Base-by-base conservation (phyloP, 2,329 filamentous ascomycete genomes). In the Escovopsis sp. region DNA sequence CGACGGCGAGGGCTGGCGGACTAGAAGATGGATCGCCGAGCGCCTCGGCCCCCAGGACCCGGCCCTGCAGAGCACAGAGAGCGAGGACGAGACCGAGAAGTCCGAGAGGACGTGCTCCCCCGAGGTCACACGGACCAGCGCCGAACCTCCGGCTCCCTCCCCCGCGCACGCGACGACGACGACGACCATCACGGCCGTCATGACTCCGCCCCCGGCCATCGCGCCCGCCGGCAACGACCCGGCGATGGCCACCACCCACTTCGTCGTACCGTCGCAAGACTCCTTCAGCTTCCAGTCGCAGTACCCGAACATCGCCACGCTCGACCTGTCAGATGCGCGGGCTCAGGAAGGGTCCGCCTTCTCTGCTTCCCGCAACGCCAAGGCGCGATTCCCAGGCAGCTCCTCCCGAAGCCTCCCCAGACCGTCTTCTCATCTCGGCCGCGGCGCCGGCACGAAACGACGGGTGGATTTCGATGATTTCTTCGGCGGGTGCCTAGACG, bases 401-500 rank as follows among this genome's bases (percentile, higher is more conserved):
- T 37, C 50, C 13, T 49, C 45, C 31, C 54, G 56, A 43, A 32
- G 52, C 31, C 47, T 48, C 30, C 46, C 55, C 16, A 50, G 56
- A 29, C 47, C 56, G 40, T 51, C 51, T 14, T 51, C 58, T 48
- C 66, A 71, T 38, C 61, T 84, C 8, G 76, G 77, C 5, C 71
- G 71, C 44, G 77, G 75, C 7, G 74, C 80, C 8, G 83, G 83
- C 2, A 71, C 76, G 50, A 89, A 89, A 59, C 72, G 83, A 35
- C 74, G 81, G 51, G 71, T 84, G 50, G 81, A 83, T 51, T 72
- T 84, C 52, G 74, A 76, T 20, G 83, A 88, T 53, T 78, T 86
- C 41, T 87, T 87, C 54, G 81, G 85, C 7, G 74, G 76, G 41
- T 76, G 74, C 48, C 57, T 82, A 39, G 71, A 71, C 45, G 73